These are phyloP conservation scores for Stephanodiscus triporus DNA, from an alignment of 108 stramenopile genomes.

Conservation along the genomic window DNA sequence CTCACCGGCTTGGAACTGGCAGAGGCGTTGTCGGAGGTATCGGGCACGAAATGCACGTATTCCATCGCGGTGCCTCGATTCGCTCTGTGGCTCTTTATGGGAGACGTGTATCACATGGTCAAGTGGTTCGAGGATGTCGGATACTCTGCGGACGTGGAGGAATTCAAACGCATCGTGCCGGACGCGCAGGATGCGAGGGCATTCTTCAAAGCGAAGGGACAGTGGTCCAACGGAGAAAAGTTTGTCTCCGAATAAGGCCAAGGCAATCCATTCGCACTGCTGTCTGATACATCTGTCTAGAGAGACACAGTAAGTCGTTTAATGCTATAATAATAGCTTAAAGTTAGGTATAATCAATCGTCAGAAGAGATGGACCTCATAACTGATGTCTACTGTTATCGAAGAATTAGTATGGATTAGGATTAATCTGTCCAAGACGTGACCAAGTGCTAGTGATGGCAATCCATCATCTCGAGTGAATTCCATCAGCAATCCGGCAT, in stretches of 20 bases:
- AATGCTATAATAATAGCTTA: no score
- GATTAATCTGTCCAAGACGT: no score
- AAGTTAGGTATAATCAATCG: no score
- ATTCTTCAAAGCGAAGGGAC: slow-evolving; percentile 27
- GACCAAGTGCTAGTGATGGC: not conserved
- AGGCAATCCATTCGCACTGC: no score
- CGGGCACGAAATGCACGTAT: slow-evolving; percentile 27
- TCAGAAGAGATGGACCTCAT: no score
- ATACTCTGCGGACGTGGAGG: slow-evolving; percentile 26
- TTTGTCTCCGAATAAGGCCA: not conserved
- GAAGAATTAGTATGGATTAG: no score
- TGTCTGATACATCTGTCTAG: no score
- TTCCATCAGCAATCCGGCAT: not conserved
- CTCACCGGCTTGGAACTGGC: slow-evolving; percentile 32
- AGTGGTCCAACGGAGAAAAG: slow-evolving; percentile 40
- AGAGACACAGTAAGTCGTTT: no score
- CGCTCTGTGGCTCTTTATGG: slow-evolving; percentile 24
- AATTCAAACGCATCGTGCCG: slow-evolving; percentile 34
- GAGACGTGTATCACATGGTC: slow-evolving; percentile 35
- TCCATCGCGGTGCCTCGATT: slow-evolving; percentile 36
- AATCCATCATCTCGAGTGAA: not conserved
- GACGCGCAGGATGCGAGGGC: slow-evolving; percentile 35
- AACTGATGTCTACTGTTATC: no score
- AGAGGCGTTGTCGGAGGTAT: slow-evolving; percentile 28
- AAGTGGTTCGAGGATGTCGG: slow-evolving; percentile 30